These are phyloP conservation scores for Exophiala sideris DNA, from an alignment of 2,329 filamentous ascomycete species.

Conservation along the genomic window DNA sequence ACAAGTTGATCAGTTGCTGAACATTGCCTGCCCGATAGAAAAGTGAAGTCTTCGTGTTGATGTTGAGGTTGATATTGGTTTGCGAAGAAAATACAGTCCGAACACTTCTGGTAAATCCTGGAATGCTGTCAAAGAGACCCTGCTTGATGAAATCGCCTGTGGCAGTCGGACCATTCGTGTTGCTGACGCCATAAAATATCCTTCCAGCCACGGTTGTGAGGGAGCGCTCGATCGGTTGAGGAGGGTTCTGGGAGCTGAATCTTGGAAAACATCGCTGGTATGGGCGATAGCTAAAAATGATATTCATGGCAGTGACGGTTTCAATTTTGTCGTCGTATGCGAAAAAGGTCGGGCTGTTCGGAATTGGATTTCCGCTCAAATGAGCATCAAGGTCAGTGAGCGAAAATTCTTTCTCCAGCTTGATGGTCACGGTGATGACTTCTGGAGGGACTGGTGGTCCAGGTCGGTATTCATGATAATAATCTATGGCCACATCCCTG, in stretches of 20 bases:
- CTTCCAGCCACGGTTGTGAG: constrained; percentile 6
- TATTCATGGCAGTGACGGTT: constrained; percentile 9
- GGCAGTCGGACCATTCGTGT: neutral
- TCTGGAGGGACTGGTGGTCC: neutral
- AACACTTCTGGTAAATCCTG: constrained; percentile 11
- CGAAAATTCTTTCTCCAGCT: neutral
- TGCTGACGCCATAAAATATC: constrained; percentile 9
- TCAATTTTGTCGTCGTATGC: constrained; percentile 1
- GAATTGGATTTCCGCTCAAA: too few species aligned
- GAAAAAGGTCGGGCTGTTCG: neutral
- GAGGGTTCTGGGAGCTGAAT: neutral
- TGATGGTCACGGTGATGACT: neutral
- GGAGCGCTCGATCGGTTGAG: too few species aligned
- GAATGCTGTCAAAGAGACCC: neutral
- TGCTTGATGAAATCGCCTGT: neutral
- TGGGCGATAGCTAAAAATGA: constrained; percentile 13
- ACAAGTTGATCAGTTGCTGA: constrained; percentile 8
- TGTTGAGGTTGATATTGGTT: constrained; percentile 9
- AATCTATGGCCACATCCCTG: neutral
- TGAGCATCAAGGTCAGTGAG: neutral
- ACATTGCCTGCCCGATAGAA: constrained; percentile 12
- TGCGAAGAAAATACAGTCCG: neutral
- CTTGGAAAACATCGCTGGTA: constrained; percentile 1
- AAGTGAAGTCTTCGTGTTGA: constrained; percentile 11
- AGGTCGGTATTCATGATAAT: constrained; percentile 9